Evolutionary conservation across 371 early-diverging fungal genomes (phyloP).

Genomic region (Rhizomucor pusillus): DNA sequence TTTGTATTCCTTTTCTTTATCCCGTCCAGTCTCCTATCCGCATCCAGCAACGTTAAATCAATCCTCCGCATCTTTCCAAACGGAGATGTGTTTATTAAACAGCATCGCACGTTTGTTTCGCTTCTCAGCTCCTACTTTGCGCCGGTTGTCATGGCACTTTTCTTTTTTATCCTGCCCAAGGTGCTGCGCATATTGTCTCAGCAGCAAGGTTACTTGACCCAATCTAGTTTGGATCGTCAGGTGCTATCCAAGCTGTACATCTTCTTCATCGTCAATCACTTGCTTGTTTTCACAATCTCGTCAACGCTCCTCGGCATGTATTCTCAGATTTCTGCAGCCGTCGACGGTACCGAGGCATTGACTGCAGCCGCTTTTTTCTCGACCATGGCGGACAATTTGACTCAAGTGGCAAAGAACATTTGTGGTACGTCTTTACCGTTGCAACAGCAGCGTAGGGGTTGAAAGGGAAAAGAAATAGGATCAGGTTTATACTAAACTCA

Average conservation of each 20-base stretch:
- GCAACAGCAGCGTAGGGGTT: too few relatives aligned
- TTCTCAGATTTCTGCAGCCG: constrained; percentile 37
- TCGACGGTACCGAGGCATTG: constrained; percentile 18
- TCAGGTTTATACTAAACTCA: neutral
- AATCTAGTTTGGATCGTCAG: constrained; percentile 70
- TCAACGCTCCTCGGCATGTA: constrained; percentile 54
- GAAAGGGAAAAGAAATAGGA: neutral
- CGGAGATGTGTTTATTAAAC: constrained; percentile 47
- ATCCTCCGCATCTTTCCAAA: constrained; percentile 53
- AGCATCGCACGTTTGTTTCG: constrained; percentile 48
- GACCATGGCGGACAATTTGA: constrained; percentile 25
- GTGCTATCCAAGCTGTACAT: constrained; percentile 77
- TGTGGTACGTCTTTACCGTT: constrained; percentile 23
- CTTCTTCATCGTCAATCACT: constrained; percentile 74
- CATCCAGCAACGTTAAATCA: constrained; percentile 56
- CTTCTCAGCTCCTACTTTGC: constrained; percentile 67
- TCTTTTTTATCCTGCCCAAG: constrained; percentile 68
- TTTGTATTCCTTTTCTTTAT: constrained; percentile 70
- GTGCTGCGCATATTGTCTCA: constrained; percentile 65
- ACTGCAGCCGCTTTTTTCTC: constrained; percentile 21
- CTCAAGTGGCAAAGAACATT: constrained; percentile 31
- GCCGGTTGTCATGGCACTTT: constrained; percentile 70
- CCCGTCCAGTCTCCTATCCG: constrained; percentile 61
- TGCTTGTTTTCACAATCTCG: constrained; percentile 63
- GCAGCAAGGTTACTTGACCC: constrained; percentile 77